Conservation (phyloP, 495 filamentous ascomycete species). For the Podospora anserina region DNA sequence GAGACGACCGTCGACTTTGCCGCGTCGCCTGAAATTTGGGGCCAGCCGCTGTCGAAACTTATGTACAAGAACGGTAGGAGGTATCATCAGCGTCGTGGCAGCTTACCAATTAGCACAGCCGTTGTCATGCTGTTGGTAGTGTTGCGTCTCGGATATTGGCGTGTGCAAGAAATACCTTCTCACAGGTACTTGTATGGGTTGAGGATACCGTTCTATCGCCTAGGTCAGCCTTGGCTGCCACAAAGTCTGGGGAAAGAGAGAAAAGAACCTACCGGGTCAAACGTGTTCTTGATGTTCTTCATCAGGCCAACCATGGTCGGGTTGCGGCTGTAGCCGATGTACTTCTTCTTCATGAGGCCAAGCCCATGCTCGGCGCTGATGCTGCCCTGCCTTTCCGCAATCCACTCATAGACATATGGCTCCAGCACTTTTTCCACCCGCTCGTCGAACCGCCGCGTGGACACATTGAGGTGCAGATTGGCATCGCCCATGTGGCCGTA, state of each 20-base stretch:
- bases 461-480: conserved; percentile 89
- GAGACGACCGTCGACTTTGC: conserved; percentile 2
- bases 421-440: conserved; percentile 85
- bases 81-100: conserved; percentile 2
- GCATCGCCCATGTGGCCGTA: conserved; percentile 98
- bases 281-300: conserved; percentile 87
- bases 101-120: conserved; percentile 3
- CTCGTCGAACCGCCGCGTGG: conserved; percentile 77
- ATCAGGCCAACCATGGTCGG: conserved; percentile 83
- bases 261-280: conserved; percentile 74
- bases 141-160: not conserved
- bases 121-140: not conserved
- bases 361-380: conserved; percentile 96
- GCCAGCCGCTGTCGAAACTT: conserved; percentile 7
- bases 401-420: conserved; percentile 97
- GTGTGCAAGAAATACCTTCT: not conserved
- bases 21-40: conserved; percentile 2
- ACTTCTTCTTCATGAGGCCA: conserved; percentile 90
- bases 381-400: conserved; percentile 76
- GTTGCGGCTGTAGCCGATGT: conserved; percentile 86
- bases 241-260: not conserved
- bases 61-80: conserved; percentile 18
- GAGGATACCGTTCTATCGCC: conserved; percentile 73
- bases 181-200: conserved; percentile 84
- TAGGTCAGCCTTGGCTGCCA: not conserved